Conservation (phyloP, 305 asterid genomes). For the Fraxinus sp. region DNA sequence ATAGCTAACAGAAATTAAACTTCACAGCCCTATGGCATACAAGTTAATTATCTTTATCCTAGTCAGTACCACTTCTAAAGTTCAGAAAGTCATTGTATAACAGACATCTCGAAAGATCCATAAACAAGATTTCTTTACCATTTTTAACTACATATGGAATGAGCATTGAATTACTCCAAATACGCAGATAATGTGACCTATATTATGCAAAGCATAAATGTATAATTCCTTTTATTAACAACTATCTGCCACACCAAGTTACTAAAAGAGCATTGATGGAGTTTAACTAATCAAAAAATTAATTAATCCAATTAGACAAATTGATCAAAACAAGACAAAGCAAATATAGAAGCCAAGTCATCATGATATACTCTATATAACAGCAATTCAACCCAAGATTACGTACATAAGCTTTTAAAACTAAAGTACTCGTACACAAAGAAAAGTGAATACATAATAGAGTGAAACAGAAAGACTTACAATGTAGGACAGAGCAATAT, state of each 20-base stretch:
- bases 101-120: background rate
- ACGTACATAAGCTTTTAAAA: constrained; percentile 13
- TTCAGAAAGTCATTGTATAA: constrained; percentile 17
- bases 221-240: constrained; percentile 11
- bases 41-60: background rate
- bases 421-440: constrained; percentile 8
- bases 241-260: constrained; percentile 12
- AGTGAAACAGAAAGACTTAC: constrained; percentile 46
- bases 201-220: constrained; percentile 24
- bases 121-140: constrained; percentile 9
- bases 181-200: background rate
- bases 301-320: constrained; percentile 15
- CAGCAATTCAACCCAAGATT: background rate
- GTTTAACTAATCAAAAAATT: constrained; percentile 18
- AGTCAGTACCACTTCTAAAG: constrained; percentile 8
- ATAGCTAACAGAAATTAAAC: constrained; percentile 3
- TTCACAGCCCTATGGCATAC: constrained; percentile 2
- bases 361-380: constrained; percentile 1
- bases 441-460: background rate
- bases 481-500: constrained; percentile 83
- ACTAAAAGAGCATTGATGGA: constrained; percentile 26
- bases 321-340: constrained; percentile 13
- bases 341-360: background rate
- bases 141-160: constrained; percentile 8
- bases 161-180: constrained; percentile 16